phyloP scores from a whole-genome alignment of 768 basidiomycete genomes.

The Daedaleopsis nitida region DNA sequence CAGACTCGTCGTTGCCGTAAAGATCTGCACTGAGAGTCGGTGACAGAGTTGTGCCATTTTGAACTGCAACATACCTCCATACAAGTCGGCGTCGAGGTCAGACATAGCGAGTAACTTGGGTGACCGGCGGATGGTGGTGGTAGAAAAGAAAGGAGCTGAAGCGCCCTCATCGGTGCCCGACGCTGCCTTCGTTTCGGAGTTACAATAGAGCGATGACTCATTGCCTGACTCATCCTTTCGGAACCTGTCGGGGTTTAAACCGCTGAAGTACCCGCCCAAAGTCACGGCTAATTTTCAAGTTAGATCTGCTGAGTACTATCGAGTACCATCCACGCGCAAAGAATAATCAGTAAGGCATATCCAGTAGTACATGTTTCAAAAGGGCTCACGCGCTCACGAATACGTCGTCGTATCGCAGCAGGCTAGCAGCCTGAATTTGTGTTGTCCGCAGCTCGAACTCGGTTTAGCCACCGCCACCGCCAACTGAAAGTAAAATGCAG shows the following conservation, averaged over 20 bases:
- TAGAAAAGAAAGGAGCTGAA: constrained; percentile 14
- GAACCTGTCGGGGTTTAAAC: neutral
- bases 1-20: constrained; percentile 63
- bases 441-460: neutral
- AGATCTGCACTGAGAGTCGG: constrained; percentile 50
- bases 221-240: too few relatives aligned
- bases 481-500: constrained; percentile 10
- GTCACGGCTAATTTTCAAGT: too few relatives aligned
- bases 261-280: neutral
- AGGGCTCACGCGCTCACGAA: too few relatives aligned
- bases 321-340: too few relatives aligned
- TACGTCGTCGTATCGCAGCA: too few relatives aligned
- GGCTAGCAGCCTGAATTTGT: too few relatives aligned
- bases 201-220: neutral
- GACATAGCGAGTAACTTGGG: constrained; percentile 58
- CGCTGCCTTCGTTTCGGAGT: constrained; percentile 5
- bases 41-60: neutral
- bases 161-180: neutral
- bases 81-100: constrained; percentile 87
- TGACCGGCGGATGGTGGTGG: constrained; percentile 54
- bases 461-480: neutral
- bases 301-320: too few relatives aligned
- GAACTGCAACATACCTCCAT: constrained; percentile 58
- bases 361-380: too few relatives aligned
- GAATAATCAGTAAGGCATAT: too few relatives aligned